Conservation (phyloP, 2,329 filamentous ascomycete species). For the Nakataea oryzae region DNA sequence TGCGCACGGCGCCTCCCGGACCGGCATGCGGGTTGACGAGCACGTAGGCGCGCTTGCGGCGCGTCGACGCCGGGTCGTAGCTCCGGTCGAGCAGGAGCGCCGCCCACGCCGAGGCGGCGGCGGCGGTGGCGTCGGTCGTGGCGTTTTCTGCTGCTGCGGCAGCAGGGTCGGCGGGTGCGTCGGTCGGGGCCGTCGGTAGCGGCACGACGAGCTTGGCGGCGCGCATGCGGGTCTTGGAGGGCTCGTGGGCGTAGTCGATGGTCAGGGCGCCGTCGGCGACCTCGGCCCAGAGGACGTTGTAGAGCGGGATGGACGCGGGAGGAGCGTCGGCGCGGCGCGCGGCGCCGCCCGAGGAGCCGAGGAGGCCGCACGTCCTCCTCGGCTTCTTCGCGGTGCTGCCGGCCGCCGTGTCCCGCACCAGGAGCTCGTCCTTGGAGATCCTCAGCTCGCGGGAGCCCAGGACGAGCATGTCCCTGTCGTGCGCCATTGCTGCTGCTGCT, state of each 20-base stretch:
- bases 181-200: background rate
- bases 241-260: conserved; percentile 60
- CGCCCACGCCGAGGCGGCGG: conserved; percentile 46
- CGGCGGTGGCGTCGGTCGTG: conserved; percentile 21
- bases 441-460: background rate
- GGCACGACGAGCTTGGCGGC: conserved; percentile 50
- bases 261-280: conserved; percentile 42
- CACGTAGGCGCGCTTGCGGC: conserved; percentile 71
- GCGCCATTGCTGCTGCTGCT: background rate
- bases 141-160: background rate
- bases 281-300: conserved; percentile 77
- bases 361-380: background rate
- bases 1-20: conserved; percentile 61
- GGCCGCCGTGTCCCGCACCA: background rate
- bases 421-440: background rate
- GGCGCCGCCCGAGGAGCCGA: background rate
- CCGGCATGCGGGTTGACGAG: conserved; percentile 88
- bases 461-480: background rate
- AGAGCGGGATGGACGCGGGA: conserved; percentile 56
- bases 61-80: conserved; percentile 55
- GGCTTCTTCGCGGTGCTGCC: background rate
- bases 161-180: background rate
- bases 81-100: conserved; percentile 54
- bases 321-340: background rate
- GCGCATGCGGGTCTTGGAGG: conserved; percentile 48